These are phyloP conservation scores for Tanacetum coccineum DNA, from an alignment of 129 eudicot species.

Conservation along the genomic window DNA sequence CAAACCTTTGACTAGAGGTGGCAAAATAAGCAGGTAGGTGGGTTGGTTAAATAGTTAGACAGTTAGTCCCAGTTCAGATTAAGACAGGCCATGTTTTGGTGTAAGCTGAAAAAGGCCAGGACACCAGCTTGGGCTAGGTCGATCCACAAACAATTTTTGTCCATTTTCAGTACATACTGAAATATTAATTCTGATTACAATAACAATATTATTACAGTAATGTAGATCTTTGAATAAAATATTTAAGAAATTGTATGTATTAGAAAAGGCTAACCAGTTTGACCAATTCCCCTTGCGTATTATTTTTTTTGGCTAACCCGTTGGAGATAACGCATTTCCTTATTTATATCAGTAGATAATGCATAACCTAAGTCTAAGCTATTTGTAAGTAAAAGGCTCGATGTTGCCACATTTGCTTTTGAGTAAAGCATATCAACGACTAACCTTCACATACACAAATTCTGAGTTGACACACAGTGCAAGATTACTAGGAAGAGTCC, in stretches of 20 bases:
- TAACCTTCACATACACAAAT: constrained; percentile 57
- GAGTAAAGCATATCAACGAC: constrained; percentile 6
- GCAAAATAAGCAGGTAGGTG: neutral
- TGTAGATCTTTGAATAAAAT: no score
- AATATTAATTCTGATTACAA: no score
- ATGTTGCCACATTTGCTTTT: neutral
- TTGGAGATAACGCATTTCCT: neutral
- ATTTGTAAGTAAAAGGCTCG: no score
- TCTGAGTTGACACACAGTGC: constrained; percentile 30
- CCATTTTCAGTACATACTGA: no score
- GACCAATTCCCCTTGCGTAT: neutral
- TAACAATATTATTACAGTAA: no score
- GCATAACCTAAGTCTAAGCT: no score
- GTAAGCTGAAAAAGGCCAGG: no score
- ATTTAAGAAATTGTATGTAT: neutral
- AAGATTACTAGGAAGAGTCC: constrained; percentile 82
- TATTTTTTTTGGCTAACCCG: neutral
- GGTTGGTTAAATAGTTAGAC: neutral
- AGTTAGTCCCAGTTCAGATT: neutral
- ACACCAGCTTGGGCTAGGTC: no score
- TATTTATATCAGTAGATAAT: no score
- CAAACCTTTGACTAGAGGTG: neutral
- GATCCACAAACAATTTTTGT: no score
- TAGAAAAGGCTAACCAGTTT: neutral
- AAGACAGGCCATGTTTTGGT: neutral